Evolutionary conservation across 768 basidiomycete genomes (phyloP).

Genomic region (Exsudoporus frostii): DNA sequence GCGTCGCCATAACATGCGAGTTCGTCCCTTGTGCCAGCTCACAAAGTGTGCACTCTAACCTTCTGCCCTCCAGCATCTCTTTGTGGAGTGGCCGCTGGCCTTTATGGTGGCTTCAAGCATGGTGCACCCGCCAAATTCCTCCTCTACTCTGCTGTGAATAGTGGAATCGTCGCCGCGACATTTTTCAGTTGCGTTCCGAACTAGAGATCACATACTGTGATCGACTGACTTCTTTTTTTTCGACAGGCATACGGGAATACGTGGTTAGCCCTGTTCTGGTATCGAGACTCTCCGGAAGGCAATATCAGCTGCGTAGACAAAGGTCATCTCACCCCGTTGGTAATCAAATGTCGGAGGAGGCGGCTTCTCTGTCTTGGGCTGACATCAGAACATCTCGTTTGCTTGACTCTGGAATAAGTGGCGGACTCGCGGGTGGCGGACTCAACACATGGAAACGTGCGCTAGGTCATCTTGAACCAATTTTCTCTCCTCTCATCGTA

Average conservation of each 20-base stretch:
- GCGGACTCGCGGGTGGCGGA: slow-evolving; percentile 62
- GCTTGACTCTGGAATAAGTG: slow-evolving; percentile 72
- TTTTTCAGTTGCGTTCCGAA: slow-evolving; percentile 67
- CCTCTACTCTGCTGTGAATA: slow-evolving; percentile 64
- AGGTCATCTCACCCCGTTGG: slow-evolving; percentile 22
- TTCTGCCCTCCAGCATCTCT: slow-evolving; percentile 47
- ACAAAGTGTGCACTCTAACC: slow-evolving; percentile 22
- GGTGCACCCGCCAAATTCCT: slow-evolving; percentile 49
- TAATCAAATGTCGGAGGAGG: slow-evolving; percentile 13
- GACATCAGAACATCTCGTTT: slow-evolving; percentile 59
- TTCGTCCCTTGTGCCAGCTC: slow-evolving; percentile 45
- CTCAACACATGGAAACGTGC: slow-evolving; percentile 58
- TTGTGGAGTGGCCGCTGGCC: slow-evolving; percentile 45
- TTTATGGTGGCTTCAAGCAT: slow-evolving; percentile 46
- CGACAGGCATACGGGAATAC: slow-evolving; percentile 71
- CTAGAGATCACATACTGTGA: not conserved
- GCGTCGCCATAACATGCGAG: slow-evolving; percentile 74
- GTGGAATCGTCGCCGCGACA: slow-evolving; percentile 63
- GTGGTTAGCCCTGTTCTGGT: slow-evolving; percentile 62
- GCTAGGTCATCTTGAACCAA: not conserved
- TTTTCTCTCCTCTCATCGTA: slow-evolving; percentile 4
- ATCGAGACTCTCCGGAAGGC: slow-evolving; percentile 40
- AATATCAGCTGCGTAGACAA: slow-evolving; percentile 44
- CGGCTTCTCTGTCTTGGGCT: slow-evolving; percentile 37
- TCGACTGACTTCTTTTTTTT: not conserved